These are phyloP conservation scores for Plasmodium coatneyi DNA, from an alignment of 169 alveolate genomes.

Conservation along the genomic window DNA sequence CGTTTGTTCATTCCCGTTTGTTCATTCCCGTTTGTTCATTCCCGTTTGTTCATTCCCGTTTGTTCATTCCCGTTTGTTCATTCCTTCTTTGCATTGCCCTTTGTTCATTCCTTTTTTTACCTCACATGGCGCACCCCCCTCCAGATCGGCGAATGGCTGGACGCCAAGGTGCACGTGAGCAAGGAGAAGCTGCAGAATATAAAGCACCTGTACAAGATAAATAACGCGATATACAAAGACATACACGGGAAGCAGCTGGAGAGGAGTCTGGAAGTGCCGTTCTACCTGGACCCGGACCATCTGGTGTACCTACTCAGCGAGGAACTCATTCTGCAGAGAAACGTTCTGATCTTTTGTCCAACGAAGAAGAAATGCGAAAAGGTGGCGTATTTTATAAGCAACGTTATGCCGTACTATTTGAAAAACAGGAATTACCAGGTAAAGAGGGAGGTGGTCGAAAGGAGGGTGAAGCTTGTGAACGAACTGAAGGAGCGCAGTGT, in stretches of 20 bases:
- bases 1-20: too few relatives aligned
- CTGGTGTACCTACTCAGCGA: conserved; percentile 41
- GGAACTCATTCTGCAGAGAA: conserved; percentile 46
- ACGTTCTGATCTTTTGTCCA: conserved; percentile 69
- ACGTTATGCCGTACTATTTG: conserved; percentile 19
- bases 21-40: too few relatives aligned
- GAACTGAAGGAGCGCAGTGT: conserved; percentile 16
- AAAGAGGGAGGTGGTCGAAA: neutral
- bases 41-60: too few relatives aligned
- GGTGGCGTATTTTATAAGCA: conserved; percentile 42
- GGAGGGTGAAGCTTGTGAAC: conserved; percentile 9
- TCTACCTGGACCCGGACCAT: conserved; percentile 40
- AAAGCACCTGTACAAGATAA: conserved; percentile 55
- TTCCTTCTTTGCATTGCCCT: too few relatives aligned
- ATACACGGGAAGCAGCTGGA: conserved; percentile 17
- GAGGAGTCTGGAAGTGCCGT: conserved; percentile 12
- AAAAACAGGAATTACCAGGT: conserved; percentile 17
- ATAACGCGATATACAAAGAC: conserved; percentile 37
- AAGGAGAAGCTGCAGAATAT: conserved; percentile 26
- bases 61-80: too few relatives aligned
- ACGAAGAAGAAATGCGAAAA: conserved; percentile 47
- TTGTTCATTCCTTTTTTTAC: conserved; percentile 18
- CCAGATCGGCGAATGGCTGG: conserved; percentile 54
- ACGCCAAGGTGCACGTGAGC: conserved; percentile 57
- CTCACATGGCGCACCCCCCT: neutral